Evolutionary conservation across 176 grass and related monocot genomes (phyloP).

Genomic region (Avena insularis): DNA sequence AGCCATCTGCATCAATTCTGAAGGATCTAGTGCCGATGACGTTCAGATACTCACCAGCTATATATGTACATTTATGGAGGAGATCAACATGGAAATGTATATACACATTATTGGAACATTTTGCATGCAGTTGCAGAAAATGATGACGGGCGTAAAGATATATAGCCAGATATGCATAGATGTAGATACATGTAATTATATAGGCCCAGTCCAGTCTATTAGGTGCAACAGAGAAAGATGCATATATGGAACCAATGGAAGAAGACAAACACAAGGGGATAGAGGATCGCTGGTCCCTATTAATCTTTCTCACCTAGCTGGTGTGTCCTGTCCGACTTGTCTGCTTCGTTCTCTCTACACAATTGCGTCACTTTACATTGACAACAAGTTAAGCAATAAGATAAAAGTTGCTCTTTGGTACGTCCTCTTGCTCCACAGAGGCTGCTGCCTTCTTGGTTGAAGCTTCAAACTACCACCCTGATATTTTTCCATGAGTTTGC

Average conservation of each 20-base stretch:
- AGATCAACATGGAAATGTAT: background rate
- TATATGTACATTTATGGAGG: background rate
- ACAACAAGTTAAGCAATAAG: conserved; percentile 65
- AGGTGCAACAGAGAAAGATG: conserved; percentile 28
- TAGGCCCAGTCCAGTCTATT: background rate
- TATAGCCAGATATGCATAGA: background rate
- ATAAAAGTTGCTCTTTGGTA: conserved; percentile 38
- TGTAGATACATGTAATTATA: background rate
- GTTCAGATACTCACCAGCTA: background rate
- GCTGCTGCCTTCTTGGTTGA: conserved; percentile 24
- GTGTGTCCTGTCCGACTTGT: conserved; percentile 53
- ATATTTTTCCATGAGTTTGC: background rate
- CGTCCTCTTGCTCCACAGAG: conserved; percentile 26
- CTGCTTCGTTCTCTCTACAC: conserved; percentile 41
- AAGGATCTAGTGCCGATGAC: background rate
- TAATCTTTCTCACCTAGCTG: conserved; percentile 42
- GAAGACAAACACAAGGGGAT: conserved; percentile 43
- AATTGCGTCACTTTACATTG: conserved; percentile 69
- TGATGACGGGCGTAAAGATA: background rate
- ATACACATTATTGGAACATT: background rate
- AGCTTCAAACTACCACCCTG: background rate
- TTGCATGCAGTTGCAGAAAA: background rate
- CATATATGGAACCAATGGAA: conserved; percentile 10
- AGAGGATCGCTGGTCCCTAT: conserved; percentile 43
- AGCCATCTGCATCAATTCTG: background rate